These are phyloP conservation scores for Hypoxylon intermedium DNA, from an alignment of 495 filamentous ascomycete species.

Conservation along the genomic window DNA sequence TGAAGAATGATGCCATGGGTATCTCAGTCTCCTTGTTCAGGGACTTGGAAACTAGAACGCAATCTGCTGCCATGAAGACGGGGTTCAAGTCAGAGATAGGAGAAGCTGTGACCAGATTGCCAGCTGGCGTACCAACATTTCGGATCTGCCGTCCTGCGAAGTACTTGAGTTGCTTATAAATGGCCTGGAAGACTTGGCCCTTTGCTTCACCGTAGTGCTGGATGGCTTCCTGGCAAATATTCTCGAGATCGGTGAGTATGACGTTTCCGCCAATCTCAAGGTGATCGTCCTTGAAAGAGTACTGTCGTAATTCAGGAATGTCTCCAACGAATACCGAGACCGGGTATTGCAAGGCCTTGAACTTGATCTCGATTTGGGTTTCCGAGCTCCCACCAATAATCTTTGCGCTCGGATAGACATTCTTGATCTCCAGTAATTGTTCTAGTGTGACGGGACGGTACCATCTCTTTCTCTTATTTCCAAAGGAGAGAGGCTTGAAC, in stretches of 20 bases:
- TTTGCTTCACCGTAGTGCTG: constrained; percentile 73
- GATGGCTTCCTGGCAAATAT: constrained; percentile 76
- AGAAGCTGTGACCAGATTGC: constrained; percentile 92
- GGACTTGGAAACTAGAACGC: constrained; percentile 78
- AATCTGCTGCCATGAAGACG: constrained; percentile 87
- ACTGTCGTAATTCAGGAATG: constrained; percentile 84
- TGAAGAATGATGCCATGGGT: constrained; percentile 93
- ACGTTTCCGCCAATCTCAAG: constrained; percentile 92
- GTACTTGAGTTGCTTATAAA: constrained; percentile 83
- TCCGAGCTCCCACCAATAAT: constrained; percentile 96
- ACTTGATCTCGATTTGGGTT: constrained; percentile 98
- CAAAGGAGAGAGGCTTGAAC: constrained; percentile 82
- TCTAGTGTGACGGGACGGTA: constrained; percentile 85
- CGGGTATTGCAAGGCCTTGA: constrained; percentile 91
- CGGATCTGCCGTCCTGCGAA: constrained; percentile 96
- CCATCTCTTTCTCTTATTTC: constrained; percentile 95
- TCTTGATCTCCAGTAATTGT: constrained; percentile 91
- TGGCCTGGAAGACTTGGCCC: constrained; percentile 76
- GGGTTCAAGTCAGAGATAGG: constrained; percentile 97
- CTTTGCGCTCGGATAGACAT: constrained; percentile 82
- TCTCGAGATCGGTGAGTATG: constrained; percentile 82
- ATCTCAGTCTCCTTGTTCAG: constrained; percentile 74
- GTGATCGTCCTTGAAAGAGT: constrained; percentile 77
- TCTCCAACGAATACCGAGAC: constrained; percentile 93
- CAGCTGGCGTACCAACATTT: constrained; percentile 95